These are phyloP conservation scores for Trichophyton simii DNA, from an alignment of 2,329 filamentous ascomycete species.

Conservation along the genomic window DNA sequence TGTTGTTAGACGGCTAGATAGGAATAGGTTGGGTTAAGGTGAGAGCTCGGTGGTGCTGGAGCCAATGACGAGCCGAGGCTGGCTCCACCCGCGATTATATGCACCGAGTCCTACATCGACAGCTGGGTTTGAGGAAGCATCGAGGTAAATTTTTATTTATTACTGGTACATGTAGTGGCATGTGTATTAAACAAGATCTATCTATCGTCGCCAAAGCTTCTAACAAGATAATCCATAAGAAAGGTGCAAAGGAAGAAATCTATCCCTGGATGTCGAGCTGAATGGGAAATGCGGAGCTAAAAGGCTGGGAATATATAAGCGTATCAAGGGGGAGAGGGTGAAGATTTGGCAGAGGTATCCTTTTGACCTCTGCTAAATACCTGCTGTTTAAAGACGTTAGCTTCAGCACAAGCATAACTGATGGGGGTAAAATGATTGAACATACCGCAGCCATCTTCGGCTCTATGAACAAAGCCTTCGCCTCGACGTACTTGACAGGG, in stretches of 20 bases:
- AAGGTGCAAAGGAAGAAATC: too few relatives aligned
- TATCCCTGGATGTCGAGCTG: too few relatives aligned
- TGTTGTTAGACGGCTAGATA: background rate
- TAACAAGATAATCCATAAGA: background rate
- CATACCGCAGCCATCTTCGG: conserved; percentile 57
- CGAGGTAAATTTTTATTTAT: background rate
- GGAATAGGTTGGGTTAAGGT: background rate
- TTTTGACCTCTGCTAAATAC: conserved; percentile 7
- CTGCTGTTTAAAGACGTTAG: conserved; percentile 2
- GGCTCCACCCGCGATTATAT: background rate
- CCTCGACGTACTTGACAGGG: conserved; percentile 55
- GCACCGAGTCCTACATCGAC: background rate
- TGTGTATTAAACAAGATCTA: background rate
- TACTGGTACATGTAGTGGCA: background rate
- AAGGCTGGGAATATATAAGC: background rate
- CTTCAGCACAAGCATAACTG: background rate
- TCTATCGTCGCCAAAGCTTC: background rate
- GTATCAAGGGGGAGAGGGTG: background rate
- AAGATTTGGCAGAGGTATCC: too few relatives aligned
- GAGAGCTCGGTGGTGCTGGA: background rate
- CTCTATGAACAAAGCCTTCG: conserved; percentile 47
- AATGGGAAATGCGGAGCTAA: background rate
- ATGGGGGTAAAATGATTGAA: conserved; percentile 15
- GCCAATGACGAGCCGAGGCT: background rate
- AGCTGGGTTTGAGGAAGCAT: background rate